Evolutionary conservation across 2,329 filamentous ascomycete genomes (phyloP), one percentile per base, ranked within the genome.

Genomic region (Sporothrix brunneoviolacea): DNA sequence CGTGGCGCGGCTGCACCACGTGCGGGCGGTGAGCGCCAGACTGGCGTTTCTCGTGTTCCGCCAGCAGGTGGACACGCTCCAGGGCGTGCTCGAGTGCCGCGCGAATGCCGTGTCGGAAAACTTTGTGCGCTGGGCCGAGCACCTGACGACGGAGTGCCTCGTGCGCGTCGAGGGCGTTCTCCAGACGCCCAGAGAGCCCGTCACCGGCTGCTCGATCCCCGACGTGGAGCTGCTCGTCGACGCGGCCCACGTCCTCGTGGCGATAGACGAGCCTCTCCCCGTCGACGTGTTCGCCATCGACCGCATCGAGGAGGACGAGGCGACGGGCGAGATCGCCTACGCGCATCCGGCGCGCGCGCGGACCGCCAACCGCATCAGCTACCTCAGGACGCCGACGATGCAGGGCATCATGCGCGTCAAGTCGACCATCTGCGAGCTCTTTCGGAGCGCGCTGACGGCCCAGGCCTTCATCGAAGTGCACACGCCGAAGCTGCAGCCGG

Each of bases 401-500:
- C 90, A 95, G 65, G 82, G 86, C 30, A 85, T 95, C 56, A 95
- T 95, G 75, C 85, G 88, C 53, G 82, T 95, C 43, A 88, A 93
- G 58, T 86, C 89, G 4, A 84, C 82, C 22, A 81, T 95, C 51
- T 84, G 86, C 59, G 85, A 85, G 59, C 75, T 86, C 22, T 96
- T 95, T 76, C 86, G 91, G 43, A 68, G 77, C 9, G 82, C 84
- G 2, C 77, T 96, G 1, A 86, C 91, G 58, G 74, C 77, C 3
- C 74, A 84, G 55, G 84, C 82, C 15, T 96, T 96, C 64, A 84
- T 95, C 53, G 91, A 96, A 67, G 95, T 96, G 54, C 89, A 95
- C 64, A 95, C 89, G 0, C 91, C 91, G 2, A 96, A 95, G 69
- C 73, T 96, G 38, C 89, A 95, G 71, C 88, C 88, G 2, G 84